Percentiles rank a stretch among this genome's conserved stretches.
Evolutionary conservation across 257 asterid genomes (phyloP).

Genomic region (Solanum neorickii): DNA sequence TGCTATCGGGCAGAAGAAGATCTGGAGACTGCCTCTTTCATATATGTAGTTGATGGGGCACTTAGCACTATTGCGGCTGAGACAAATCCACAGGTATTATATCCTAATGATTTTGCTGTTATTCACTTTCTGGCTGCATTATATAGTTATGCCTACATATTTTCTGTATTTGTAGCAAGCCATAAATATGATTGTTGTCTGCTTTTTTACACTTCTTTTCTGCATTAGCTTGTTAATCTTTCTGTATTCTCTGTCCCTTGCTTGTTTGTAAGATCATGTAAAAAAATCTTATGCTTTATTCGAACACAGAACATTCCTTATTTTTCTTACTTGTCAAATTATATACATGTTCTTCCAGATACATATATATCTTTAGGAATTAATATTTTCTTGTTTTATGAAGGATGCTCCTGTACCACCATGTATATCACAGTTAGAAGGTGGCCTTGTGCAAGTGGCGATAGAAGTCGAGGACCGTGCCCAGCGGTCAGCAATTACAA

Average conservation of each 20-base stretch:
- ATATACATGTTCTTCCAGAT: neutral
- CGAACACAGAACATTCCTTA: neutral
- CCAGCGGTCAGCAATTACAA: conserved; percentile 90
- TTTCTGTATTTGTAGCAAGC: neutral
- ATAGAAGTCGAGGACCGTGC: conserved; percentile 99
- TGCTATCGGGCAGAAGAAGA: conserved; percentile 95
- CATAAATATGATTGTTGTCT: neutral
- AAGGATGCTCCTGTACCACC: conserved; percentile 99
- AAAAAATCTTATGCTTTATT: neutral
- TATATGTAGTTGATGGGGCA: conserved; percentile 93
- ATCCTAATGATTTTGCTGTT: neutral
- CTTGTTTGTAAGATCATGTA: neutral
- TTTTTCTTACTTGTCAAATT: neutral
- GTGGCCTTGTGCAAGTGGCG: conserved; percentile 98
- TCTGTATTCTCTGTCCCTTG: neutral
- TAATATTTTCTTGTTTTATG: conserved; percentile 3
- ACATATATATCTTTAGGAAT: neutral
- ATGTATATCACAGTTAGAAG: conserved; percentile 93
- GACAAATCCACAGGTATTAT: conserved; percentile 85
- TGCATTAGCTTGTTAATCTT: neutral
- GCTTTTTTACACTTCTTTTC: neutral
- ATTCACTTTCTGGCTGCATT: neutral
- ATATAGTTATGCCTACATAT: neutral
- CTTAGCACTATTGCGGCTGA: conserved; percentile 96
- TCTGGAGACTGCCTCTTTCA: conserved; percentile 57